phyloP scores from a whole-genome alignment of 257 asterid genomes.

The Plantago major region DNA sequence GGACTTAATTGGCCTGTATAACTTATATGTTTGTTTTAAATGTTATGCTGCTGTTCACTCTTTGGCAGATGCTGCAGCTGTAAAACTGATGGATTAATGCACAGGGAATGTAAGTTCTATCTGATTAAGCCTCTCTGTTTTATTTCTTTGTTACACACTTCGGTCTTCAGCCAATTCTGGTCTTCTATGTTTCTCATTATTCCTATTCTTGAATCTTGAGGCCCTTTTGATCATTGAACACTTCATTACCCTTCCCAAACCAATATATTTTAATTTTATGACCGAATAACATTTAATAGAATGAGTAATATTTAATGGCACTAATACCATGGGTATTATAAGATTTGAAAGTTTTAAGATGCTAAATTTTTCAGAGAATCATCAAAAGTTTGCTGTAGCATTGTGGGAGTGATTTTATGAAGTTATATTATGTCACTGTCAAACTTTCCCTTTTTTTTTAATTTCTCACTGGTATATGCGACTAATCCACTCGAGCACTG shows the following conservation, averaged over 20 bases:
- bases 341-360: not conserved
- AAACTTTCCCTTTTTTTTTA: no score
- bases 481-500: no score
- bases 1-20: not conserved
- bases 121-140: conserved; percentile 12
- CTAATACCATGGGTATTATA: no score
- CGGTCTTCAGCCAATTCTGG: not conserved
- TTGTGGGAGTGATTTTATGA: not conserved
- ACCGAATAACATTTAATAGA: no score
- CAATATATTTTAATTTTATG: no score
- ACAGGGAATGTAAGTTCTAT: conserved; percentile 51
- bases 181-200: not conserved
- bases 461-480: no score
- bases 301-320: no score
- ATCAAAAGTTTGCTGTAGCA: no score
- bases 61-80: conserved; percentile 57
- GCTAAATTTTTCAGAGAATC: not conserved
- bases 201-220: not conserved
- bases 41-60: conserved; percentile 18
- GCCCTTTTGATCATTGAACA: not conserved
- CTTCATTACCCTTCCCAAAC: not conserved
- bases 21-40: not conserved
- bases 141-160: no score
- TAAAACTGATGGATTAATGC: conserved; percentile 37
- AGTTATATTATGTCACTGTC: not conserved